Conservation (phyloP, 306 rosid species). For the Mucuna pruriens region DNA sequence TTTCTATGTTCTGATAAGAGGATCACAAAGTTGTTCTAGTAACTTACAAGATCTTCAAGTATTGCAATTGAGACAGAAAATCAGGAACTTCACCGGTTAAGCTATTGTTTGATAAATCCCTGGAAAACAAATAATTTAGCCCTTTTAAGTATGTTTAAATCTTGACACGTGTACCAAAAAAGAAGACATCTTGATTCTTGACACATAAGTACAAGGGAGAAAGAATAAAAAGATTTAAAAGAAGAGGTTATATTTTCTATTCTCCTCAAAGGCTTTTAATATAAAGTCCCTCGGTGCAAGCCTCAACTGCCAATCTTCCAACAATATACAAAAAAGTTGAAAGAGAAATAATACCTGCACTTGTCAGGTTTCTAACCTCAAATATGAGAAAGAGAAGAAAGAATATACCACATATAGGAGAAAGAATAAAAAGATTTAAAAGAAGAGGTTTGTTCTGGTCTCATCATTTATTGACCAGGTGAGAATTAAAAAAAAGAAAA, state of each 20-base stretch:
- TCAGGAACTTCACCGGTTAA: constrained; percentile 43
- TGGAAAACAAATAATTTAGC: constrained; percentile 27
- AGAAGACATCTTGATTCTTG: too few species aligned
- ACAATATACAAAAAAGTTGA: too few species aligned
- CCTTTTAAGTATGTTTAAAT: not conserved
- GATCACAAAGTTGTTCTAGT: not conserved
- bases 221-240: not conserved
- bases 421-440: not conserved
- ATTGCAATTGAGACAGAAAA: constrained; percentile 31
- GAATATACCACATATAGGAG: too few species aligned
- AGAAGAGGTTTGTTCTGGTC: not conserved
- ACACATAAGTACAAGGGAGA: not conserved
- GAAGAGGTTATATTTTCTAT: too few species aligned
- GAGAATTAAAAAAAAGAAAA: not conserved
- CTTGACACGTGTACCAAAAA: too few species aligned
- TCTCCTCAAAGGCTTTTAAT: too few species aligned
- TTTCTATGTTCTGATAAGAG: not conserved
- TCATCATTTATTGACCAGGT: not conserved
- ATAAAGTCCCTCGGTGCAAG: too few species aligned
- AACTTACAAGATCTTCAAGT: constrained; percentile 48
- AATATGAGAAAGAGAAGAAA: too few species aligned
- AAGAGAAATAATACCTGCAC: too few species aligned
- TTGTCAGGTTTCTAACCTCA: too few species aligned
- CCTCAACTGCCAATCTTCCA: too few species aligned
- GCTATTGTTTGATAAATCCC: constrained; percentile 59